A percentile compares a stretch with the other conserved stretches of the same genome.
Conservation (phyloP, 2,329 filamentous ascomycete genomes). For the Aspergillus sp. region DNA sequence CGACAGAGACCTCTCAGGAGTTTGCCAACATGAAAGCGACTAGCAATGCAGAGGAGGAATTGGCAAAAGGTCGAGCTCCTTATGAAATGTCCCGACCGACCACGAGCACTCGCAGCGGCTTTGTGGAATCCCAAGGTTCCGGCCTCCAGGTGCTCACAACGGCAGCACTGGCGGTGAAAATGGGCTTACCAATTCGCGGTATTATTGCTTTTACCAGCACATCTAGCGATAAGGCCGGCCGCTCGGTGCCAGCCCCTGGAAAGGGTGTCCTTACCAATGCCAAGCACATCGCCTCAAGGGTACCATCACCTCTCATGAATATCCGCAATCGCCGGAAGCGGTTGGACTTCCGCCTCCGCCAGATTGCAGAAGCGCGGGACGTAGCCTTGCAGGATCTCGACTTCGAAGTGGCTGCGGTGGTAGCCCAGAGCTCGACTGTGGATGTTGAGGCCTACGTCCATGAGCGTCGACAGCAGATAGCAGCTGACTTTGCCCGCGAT, state of each 20-base stretch:
- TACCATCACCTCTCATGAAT: neutral
- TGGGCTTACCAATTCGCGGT: slow-evolving; percentile 13
- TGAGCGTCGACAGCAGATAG: neutral
- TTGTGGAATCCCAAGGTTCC: slow-evolving; percentile 97
- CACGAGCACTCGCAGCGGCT: slow-evolving; percentile 89
- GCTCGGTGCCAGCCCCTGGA: slow-evolving; percentile 89
- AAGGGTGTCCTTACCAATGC: slow-evolving; percentile 92
- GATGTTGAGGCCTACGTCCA: neutral
- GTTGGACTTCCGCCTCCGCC: neutral
- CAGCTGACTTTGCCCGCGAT: neutral
- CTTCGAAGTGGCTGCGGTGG: neutral
- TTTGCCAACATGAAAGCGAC: slow-evolving; percentile 99
- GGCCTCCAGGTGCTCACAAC: slow-evolving; percentile 51
- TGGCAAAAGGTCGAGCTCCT: slow-evolving; percentile 86
- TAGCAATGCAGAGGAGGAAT: slow-evolving; percentile 90
- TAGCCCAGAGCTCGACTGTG: neutral
- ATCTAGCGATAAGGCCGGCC: slow-evolving; percentile 91
- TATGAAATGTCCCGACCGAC: slow-evolving; percentile 95
- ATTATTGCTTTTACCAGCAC: slow-evolving; percentile 14
- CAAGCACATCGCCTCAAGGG: slow-evolving; percentile 35
- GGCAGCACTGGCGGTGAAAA: slow-evolving; percentile 10
- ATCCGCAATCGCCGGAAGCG: neutral
- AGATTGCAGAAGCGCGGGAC: neutral
- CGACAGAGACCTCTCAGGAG: slow-evolving; percentile 94
- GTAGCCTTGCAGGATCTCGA: neutral